Conservation (phyloP, 2,329 filamentous ascomycete genomes). For the Fusarium agapanthi region DNA sequence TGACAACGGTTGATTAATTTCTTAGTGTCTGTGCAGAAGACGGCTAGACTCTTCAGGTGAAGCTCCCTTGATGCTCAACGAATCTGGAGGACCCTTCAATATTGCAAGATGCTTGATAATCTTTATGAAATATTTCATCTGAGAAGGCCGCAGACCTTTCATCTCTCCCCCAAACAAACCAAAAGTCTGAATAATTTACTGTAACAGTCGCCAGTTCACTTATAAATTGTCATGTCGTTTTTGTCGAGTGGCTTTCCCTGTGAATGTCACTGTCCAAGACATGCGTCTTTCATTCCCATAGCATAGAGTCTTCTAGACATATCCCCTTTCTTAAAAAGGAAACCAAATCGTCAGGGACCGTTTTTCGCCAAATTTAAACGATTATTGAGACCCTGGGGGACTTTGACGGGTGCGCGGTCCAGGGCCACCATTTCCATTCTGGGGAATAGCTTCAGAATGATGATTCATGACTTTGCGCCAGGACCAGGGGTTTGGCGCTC, state of each 20-base stretch:
- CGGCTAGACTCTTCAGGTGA: not conserved
- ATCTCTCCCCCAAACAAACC: not conserved
- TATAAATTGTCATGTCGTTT: not conserved
- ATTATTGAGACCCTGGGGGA: conserved; percentile 3
- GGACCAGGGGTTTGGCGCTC: conserved; percentile 1
- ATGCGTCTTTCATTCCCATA: not conserved
- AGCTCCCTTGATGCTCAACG: not conserved
- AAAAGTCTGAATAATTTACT: not conserved
- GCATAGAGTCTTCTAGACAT: not conserved
- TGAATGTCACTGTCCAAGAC: not conserved
- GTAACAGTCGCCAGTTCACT: not conserved
- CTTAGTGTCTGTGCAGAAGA: not conserved
- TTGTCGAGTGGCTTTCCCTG: not conserved
- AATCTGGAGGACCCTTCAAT: not conserved
- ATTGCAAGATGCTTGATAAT: not conserved
- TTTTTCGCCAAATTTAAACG: not conserved
- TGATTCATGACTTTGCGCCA: conserved; percentile 37
- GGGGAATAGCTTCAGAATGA: conserved; percentile 1
- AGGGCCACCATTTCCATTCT: not conserved
- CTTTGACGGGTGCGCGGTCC: not conserved
- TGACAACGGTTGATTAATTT: not conserved
- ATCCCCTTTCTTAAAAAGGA: conserved; percentile 3
- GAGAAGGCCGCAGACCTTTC: not conserved
- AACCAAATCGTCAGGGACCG: conserved; percentile 25
- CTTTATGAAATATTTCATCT: not conserved